Percentiles rank a stretch among this genome's conserved stretches.
Evolutionary conservation across 176 grass and related monocot genomes (phyloP).

Genomic region (Cocos nucifera): DNA sequence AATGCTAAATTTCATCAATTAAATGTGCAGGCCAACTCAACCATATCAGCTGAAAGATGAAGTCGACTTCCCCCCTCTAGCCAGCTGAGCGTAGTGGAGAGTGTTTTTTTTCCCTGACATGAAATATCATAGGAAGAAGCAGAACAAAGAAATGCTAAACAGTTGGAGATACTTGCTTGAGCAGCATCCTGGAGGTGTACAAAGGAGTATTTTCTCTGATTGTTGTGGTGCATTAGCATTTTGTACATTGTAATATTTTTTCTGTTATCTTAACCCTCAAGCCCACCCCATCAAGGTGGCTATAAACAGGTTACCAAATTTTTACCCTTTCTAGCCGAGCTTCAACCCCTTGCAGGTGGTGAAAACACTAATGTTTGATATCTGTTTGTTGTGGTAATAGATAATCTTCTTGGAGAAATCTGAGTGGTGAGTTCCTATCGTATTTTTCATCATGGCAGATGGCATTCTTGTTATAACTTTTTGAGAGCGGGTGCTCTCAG

Average conservation of each 20-base stretch:
- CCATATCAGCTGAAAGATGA: constrained; percentile 11
- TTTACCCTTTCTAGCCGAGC: neutral
- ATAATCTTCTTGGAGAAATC: neutral
- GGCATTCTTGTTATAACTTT: too few species aligned
- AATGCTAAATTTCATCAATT: neutral
- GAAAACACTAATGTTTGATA: neutral
- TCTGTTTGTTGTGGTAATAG: neutral
- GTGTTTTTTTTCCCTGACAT: too few species aligned
- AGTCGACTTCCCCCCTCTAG: constrained; percentile 5
- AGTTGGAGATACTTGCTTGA: neutral
- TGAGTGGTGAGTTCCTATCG: too few species aligned
- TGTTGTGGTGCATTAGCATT: neutral
- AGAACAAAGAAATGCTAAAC: neutral
- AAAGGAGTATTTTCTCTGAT: neutral
- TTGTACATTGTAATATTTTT: neutral
- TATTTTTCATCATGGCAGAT: too few species aligned
- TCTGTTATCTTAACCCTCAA: neutral
- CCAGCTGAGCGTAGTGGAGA: too few species aligned
- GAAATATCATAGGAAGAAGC: too few species aligned
- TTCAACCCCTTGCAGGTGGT: neutral
- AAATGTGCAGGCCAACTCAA: neutral
- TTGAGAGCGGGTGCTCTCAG: too few species aligned
- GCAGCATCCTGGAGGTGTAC: neutral
- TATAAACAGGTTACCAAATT: neutral
- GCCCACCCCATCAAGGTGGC: neutral